phyloP scores from a whole-genome alignment of 345 rosid species.

The Geranium rotundifolium region DNA sequence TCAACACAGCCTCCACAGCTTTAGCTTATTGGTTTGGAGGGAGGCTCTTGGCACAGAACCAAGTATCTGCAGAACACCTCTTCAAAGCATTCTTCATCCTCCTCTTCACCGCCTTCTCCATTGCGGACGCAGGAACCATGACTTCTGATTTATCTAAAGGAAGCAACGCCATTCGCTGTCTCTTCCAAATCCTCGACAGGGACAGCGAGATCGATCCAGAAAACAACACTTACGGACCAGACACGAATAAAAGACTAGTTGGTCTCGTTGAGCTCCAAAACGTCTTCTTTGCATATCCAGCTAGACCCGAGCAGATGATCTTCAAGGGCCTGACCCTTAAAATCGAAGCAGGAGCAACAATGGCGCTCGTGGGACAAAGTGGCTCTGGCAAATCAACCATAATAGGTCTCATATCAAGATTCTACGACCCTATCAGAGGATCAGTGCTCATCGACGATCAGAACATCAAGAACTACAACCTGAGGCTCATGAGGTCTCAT shows the following conservation, averaged over 20 bases:
- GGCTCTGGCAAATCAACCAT: slow-evolving; percentile 62
- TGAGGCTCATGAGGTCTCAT: slow-evolving; percentile 35
- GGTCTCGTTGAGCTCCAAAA: slow-evolving; percentile 42
- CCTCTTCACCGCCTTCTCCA: slow-evolving; percentile 47
- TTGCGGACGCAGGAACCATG: slow-evolving; percentile 71
- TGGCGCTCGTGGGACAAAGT: slow-evolving; percentile 54
- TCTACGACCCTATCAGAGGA: slow-evolving; percentile 48
- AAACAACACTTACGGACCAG: slow-evolving; percentile 13
- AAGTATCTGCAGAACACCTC: slow-evolving; percentile 33
- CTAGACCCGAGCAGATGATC: slow-evolving; percentile 48
- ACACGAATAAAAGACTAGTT: slow-evolving; percentile 23
- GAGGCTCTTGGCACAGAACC: slow-evolving; percentile 28
- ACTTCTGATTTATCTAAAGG: slow-evolving; percentile 57
- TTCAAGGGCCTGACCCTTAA: slow-evolving; percentile 45
- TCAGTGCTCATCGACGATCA: slow-evolving; percentile 33
- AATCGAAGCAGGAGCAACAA: slow-evolving; percentile 43
- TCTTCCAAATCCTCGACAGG: slow-evolving; percentile 43
- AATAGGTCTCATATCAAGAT: slow-evolving; percentile 50
- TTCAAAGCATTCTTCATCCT: slow-evolving; percentile 48
- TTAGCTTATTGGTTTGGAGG: slow-evolving; percentile 60
- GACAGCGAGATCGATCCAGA: slow-evolving; percentile 45
- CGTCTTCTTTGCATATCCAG: slow-evolving; percentile 51
- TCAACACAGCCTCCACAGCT: slow-evolving; percentile 45
- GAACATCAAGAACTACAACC: slow-evolving; percentile 37
- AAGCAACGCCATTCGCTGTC: slow-evolving; percentile 32